Evolutionary conservation across 352 stramenopile species (phyloP).

Genomic region (Discostella stelligera): DNA sequence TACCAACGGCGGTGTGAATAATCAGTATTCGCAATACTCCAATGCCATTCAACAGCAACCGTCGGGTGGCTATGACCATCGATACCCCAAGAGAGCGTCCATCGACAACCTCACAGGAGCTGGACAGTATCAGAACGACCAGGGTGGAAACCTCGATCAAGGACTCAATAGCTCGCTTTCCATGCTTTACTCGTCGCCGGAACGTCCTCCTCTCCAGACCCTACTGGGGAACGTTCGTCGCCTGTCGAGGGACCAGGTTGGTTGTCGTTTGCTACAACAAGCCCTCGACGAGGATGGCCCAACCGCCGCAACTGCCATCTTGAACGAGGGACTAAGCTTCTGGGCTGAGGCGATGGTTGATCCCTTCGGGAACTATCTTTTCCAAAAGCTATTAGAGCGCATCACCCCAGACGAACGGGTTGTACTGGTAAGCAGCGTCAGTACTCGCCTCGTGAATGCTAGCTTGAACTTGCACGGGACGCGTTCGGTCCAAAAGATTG

Average conservation of each 20-base stretch:
- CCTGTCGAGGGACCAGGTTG: slow-evolving; percentile 94
- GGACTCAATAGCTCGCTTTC: slow-evolving; percentile 40
- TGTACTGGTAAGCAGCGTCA: slow-evolving; percentile 90
- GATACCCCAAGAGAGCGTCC: slow-evolving; percentile 11
- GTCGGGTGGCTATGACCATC: slow-evolving; percentile 11
- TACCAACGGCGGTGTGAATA: slow-evolving; percentile 12
- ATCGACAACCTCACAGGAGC: slow-evolving; percentile 11
- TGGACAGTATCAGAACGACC: slow-evolving; percentile 26
- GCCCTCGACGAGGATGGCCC: slow-evolving; percentile 92
- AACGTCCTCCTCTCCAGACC: slow-evolving; percentile 70
- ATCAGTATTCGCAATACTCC: slow-evolving; percentile 25
- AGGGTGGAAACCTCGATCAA: slow-evolving; percentile 25
- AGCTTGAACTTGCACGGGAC: slow-evolving; percentile 97
- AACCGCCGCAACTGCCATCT: slow-evolving; percentile 91
- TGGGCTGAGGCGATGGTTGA: slow-evolving; percentile 98
- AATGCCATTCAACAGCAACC: slow-evolving; percentile 27
- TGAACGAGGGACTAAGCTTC: slow-evolving; percentile 94
- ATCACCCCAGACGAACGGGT: slow-evolving; percentile 88
- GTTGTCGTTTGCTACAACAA: slow-evolving; percentile 95
- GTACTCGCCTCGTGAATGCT: slow-evolving; percentile 90
- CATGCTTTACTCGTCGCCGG: slow-evolving; percentile 62
- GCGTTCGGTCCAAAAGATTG: slow-evolving; percentile 96
- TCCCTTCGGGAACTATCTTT: slow-evolving; percentile 98
- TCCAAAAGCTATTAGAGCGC: slow-evolving; percentile 95
- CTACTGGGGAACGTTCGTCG: slow-evolving; percentile 79